Base-by-base conservation (phyloP, 768 basidiomycete species). In the Baorangia bicolor region DNA sequence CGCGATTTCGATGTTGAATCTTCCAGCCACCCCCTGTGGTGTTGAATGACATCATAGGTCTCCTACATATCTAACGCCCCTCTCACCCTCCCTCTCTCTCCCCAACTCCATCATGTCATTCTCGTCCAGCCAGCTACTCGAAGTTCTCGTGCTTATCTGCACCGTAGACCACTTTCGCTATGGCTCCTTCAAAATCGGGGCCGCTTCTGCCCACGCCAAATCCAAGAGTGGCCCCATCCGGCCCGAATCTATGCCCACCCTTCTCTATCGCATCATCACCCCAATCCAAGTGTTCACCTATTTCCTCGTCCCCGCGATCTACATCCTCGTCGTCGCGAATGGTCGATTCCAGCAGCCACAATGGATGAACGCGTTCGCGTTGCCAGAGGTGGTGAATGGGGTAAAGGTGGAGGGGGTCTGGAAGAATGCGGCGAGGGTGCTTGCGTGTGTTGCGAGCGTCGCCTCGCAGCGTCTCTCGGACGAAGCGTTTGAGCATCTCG, bases 151-250 rank as follows among this genome's bases (percentile, higher is more conserved):
- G 23, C 23, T 55, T 14, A 23, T 55, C 21, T 61, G 47, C 28
- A 56, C 33, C 10, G 25, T 4, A 38, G 28, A 57, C 7, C 34
- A 41, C 12, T 20, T 37, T 20, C 42, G 20, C 37, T 31, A 49
- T 14, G 18, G 1, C 37, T 2, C 44, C n/a, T n/a, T 11, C 18
- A 49, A 9, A 5, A 3, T 45, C 4, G 25, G 38, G 21, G 28
- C 52, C 3, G 40, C 59, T 14, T 12, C 31, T 23, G 27, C 18
- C 27, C 8, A 20, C 1, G 58, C 51, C 21, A 23, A 61, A 23
- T 47, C 41, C 20, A 49, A 56, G 23, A 28, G 59, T 14, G 58
- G 51, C 13, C 14, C 58, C 2, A 47, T 59, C 37, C 44, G 40
- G 11, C 37, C 51, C 9, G 46, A 60, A n/a, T 21, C 58, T 2